These are phyloP conservation scores for Podaxis sp. DNA, from an alignment of 768 basidiomycete species.

Conservation along the genomic window DNA sequence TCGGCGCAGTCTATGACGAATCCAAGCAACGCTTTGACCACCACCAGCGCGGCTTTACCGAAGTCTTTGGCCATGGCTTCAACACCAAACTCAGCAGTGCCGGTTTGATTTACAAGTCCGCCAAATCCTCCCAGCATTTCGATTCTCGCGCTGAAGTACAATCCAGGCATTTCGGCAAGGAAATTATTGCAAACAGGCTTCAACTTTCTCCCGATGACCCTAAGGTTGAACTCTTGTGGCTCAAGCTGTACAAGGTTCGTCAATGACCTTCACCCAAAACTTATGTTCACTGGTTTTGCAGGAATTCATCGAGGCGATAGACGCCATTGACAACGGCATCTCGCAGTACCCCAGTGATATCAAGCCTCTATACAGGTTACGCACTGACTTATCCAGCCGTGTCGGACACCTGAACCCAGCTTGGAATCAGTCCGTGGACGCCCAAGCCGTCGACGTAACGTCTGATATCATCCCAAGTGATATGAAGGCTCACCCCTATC, in stretches of 20 bases:
- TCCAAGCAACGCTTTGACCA: conserved; percentile 85
- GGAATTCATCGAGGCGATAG: conserved; percentile 94
- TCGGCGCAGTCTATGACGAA: conserved; percentile 90
- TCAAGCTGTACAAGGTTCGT: conserved; percentile 82
- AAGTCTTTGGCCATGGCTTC: conserved; percentile 88
- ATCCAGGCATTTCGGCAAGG: conserved; percentile 81
- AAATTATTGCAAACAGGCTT: conserved; percentile 70
- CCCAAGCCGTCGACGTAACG: conserved; percentile 73
- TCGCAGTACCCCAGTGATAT: conserved; percentile 71
- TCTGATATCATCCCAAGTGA: background rate
- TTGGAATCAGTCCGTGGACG: conserved; percentile 83
- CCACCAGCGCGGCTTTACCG: conserved; percentile 91
- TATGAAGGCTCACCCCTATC: background rate
- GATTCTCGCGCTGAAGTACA: conserved; percentile 3
- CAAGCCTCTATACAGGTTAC: conserved; percentile 67
- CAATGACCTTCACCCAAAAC: background rate
- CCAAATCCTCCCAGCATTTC: conserved; percentile 9
- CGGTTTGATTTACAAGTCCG: conserved; percentile 93
- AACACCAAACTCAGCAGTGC: conserved; percentile 89
- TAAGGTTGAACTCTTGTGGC: conserved; percentile 74
- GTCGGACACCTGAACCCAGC: conserved; percentile 84
- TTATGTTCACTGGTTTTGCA: conserved; percentile 26
- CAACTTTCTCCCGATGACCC: conserved; percentile 53
- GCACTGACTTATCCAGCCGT: conserved; percentile 84
- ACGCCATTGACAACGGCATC: conserved; percentile 95